Base-by-base conservation (phyloP, 192 early-diverging fungal genomes). In the Linnemannia zychae region DNA sequence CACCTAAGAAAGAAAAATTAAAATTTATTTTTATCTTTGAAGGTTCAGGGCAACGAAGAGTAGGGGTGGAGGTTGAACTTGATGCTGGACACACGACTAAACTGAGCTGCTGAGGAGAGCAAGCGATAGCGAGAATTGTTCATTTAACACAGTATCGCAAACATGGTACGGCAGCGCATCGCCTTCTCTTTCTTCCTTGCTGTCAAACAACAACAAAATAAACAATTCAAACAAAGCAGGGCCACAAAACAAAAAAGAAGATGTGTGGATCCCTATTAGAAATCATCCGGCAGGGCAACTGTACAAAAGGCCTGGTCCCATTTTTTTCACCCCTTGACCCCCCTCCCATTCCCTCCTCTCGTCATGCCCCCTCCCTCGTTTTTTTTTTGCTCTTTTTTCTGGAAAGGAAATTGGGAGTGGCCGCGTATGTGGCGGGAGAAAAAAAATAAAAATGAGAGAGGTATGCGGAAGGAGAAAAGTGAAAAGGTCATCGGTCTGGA, bases 51-150 rank as follows among this genome's bases (percentile, higher is more conserved):
- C 57, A n/a, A n/a, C n/a, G n/a, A n/a, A n/a, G n/a, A n/a, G n/a
- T n/a, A 63, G 57, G 12, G 57, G 53, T 57, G 53, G 57, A 63
- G 57, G 57, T 63, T 63, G 57, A 63, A 49, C 13, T 49, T 49
- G 48, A 31, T 28, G 52, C 24, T 57, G 52, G 52, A 57, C 52
- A 57, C n/a, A n/a, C n/a, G n/a, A n/a, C n/a, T n/a, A n/a, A n/a
- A n/a, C n/a, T n/a, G n/a, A n/a, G n/a, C n/a, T n/a, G n/a, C n/a
- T n/a, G n/a, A n/a, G n/a, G n/a, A n/a, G n/a, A n/a, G n/a, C n/a
- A n/a, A n/a, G n/a, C n/a, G 4, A 44, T 44, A 44, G 40, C 3
- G 40, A 6, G 40, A 44, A 9, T 44, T 9, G 40, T 44, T 44
- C 9, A 9, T 44, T 38, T 15, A 13, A 31, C 28, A 63, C 31